phyloP scores from a whole-genome alignment of 2,329 filamentous ascomycete genomes.

The Alternaria sp. region DNA sequence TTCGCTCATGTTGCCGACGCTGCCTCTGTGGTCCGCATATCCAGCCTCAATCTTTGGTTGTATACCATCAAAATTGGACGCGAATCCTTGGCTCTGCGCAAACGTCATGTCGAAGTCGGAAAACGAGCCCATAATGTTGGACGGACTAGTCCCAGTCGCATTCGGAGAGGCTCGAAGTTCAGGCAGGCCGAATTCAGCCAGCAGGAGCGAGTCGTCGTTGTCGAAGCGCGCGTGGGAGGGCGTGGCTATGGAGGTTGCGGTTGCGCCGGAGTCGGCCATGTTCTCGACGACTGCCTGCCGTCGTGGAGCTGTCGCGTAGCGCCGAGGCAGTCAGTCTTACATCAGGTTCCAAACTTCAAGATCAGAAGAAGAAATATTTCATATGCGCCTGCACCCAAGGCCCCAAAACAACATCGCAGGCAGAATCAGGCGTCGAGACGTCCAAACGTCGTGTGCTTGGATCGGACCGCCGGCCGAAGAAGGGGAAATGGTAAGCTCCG shows the following conservation, averaged over 20 bases:
- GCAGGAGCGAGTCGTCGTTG: slow-evolving; percentile 43
- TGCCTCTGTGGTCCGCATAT: slow-evolving; percentile 37
- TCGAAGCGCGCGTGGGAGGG: slow-evolving; percentile 37
- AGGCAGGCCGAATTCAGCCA: slow-evolving; percentile 45
- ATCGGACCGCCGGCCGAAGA: slow-evolving; percentile 15
- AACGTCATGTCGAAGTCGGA: slow-evolving; percentile 43
- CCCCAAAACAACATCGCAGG: slow-evolving; percentile 9
- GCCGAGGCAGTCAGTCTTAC: slow-evolving; percentile 22
- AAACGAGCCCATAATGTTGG: slow-evolving; percentile 38
- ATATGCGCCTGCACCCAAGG: slow-evolving; percentile 1
- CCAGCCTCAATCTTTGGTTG: slow-evolving; percentile 33
- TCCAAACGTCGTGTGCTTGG: slow-evolving; percentile 12
- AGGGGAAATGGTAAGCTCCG: slow-evolving; percentile 16
- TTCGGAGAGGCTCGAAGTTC: slow-evolving; percentile 38
- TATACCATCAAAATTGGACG: slow-evolving; percentile 25
- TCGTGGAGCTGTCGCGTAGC: slow-evolving; percentile 16
- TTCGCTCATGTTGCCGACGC: slow-evolving; percentile 42
- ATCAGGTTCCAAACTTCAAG: slow-evolving; percentile 21
- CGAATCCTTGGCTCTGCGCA: slow-evolving; percentile 33
- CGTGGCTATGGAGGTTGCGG: slow-evolving; percentile 37
- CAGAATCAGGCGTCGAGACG: slow-evolving; percentile 3
- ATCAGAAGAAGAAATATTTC: slow-evolving; percentile 1
- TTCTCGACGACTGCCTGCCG: slow-evolving; percentile 29
- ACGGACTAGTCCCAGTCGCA: slow-evolving; percentile 29
- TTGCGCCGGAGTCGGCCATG: slow-evolving; percentile 39